Evolutionary conservation across 148 eudicot species (phyloP).

Genomic region (Cornus florida): DNA sequence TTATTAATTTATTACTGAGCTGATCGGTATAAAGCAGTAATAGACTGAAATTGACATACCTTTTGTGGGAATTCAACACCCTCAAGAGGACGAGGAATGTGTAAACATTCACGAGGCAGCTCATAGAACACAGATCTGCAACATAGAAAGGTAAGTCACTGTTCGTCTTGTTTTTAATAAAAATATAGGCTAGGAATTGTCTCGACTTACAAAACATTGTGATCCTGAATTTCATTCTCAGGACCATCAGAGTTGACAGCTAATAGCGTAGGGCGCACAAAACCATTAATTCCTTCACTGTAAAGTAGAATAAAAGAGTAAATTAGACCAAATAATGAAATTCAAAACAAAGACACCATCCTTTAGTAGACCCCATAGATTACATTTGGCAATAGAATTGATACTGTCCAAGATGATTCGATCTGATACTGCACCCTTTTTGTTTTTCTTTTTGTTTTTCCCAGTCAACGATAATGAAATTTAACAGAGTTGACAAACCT

Average conservation of each 20-base stretch:
- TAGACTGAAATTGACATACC: conserved; percentile 12
- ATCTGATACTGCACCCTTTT: no score
- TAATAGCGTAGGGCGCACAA: neutral
- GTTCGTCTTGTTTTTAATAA: no score
- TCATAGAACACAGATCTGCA: conserved; percentile 29
- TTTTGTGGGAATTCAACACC: conserved; percentile 21
- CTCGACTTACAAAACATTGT: conserved; percentile 13
- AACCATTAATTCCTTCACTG: conserved; percentile 14
- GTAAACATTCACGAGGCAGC: neutral
- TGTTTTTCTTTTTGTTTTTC: no score
- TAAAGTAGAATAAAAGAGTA: neutral
- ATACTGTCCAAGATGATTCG: neutral
- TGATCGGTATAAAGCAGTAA: neutral
- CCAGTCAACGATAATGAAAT: neutral
- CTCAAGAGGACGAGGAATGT: conserved; percentile 23
- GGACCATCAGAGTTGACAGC: neutral
- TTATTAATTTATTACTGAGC: neutral
- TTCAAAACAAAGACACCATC: neutral
- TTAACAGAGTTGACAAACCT: conserved; percentile 5
- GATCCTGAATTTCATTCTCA: neutral
- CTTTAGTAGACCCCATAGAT: no score
- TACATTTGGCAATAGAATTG: neutral
- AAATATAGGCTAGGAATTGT: neutral
- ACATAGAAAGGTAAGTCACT: neutral
- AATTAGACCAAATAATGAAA: neutral